A percentile compares a stretch with the other conserved stretches of the same genome.
Conservation (phyloP, 2,329 filamentous ascomycete species). For the Colletotrichum sp. region DNA sequence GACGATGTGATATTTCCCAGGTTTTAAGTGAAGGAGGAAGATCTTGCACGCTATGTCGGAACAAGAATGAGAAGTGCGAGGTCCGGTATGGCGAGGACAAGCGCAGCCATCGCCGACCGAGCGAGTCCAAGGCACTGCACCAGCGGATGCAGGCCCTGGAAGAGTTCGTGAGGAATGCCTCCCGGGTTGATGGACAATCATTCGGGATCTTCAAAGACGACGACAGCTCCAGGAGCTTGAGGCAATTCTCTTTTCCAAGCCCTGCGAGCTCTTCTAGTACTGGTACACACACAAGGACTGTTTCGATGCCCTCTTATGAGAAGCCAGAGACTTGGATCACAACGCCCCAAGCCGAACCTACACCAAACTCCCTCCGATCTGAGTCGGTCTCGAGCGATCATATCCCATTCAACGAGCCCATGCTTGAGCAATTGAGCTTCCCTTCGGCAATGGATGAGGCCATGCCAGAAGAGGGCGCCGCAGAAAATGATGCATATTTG, state of each 20-base stretch:
- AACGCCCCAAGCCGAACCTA: background rate
- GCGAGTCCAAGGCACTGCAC: conserved; percentile 5
- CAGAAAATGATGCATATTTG: background rate
- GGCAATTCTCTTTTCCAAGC: background rate
- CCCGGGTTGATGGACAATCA: background rate
- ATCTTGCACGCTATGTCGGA: conserved; percentile 11
- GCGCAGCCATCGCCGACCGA: conserved; percentile 10
- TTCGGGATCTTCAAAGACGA: background rate
- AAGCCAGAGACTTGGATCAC: background rate
- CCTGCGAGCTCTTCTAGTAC: background rate
- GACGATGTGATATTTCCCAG: conserved; percentile 17
- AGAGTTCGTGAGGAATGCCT: conserved; percentile 8
- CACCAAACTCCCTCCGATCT: background rate
- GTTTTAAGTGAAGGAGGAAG: background rate
- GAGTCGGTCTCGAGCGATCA: background rate
- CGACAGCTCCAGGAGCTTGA: background rate
- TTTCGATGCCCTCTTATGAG: background rate
- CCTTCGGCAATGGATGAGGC: background rate
- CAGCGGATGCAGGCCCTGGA: conserved; percentile 14
- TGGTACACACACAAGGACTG: background rate
- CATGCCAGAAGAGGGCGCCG: background rate
- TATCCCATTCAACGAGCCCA: background rate
- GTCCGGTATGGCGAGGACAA: conserved; percentile 16
- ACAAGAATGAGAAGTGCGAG: conserved; percentile 18
- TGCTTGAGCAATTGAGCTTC: background rate